Percentiles rank a stretch among this genome's conserved stretches.
Evolutionary conservation across 169 alveolate genomes (phyloP).

Genomic region (Amoebophrya sp.): DNA sequence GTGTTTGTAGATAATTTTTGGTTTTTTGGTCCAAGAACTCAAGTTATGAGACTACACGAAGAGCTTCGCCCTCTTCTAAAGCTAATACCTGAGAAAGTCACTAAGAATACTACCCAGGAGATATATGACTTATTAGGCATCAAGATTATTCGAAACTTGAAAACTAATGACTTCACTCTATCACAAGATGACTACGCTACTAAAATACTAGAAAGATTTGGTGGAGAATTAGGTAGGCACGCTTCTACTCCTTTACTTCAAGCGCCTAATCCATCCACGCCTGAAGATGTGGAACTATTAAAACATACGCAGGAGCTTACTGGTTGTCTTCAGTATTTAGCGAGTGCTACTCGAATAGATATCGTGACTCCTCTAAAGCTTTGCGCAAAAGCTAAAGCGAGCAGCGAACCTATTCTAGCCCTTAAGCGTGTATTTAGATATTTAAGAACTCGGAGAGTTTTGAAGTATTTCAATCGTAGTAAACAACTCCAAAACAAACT

Average conservation of each 20-base stretch:
- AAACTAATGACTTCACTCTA: neutral
- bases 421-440: neutral
- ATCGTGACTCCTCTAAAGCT: neutral
- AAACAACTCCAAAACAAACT: neutral
- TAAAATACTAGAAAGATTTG: neutral
- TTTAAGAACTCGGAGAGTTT: neutral
- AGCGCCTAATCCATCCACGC: neutral
- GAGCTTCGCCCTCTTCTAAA: neutral
- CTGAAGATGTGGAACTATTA: neutral
- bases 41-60: neutral
- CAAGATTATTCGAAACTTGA: neutral
- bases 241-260: neutral
- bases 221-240: neutral
- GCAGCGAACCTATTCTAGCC: neutral
- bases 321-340: neutral
- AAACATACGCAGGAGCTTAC: neutral
- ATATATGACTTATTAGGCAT: neutral
- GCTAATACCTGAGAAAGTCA: neutral
- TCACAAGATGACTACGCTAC: neutral
- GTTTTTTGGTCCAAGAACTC: neutral
- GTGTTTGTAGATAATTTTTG: neutral
- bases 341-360: neutral
- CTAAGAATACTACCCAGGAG: neutral
- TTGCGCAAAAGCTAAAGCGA: neutral
- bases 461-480: neutral